Percentiles rank a stretch among this genome's conserved stretches.
Conservation (phyloP, 768 basidiomycete species). For the Russula emetica region DNA sequence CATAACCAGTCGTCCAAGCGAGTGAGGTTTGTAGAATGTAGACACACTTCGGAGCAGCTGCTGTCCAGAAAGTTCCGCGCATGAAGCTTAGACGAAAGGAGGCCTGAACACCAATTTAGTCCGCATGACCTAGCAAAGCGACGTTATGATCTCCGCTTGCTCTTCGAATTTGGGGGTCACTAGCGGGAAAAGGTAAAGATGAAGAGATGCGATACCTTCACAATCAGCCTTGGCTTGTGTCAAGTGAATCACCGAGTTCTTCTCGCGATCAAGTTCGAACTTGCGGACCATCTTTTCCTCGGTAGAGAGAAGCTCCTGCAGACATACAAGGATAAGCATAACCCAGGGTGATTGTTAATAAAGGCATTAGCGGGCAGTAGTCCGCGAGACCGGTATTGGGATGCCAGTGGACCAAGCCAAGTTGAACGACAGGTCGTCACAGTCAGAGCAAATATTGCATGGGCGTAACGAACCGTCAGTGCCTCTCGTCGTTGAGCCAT, state of each 20-base stretch:
- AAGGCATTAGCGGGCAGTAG: not conserved
- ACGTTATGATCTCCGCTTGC: conserved; percentile 8
- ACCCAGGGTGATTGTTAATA: not conserved
- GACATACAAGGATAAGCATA: not conserved
- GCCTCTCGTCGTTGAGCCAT: conserved; percentile 8
- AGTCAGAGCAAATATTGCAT: not conserved
- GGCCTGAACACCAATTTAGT: not conserved
- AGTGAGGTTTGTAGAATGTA: not conserved
- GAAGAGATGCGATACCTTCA: conserved; percentile 15
- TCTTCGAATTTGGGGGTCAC: conserved; percentile 13
- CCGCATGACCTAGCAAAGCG: not conserved
- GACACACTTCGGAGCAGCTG: not conserved
- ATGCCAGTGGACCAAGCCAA: not conserved
- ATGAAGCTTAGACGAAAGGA: not conserved
- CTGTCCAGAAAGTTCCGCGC: not conserved
- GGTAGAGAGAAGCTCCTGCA: conserved; percentile 7
- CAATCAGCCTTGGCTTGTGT: conserved; percentile 15
- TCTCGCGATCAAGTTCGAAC: conserved; percentile 16
- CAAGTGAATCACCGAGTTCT: conserved; percentile 6
- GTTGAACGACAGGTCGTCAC: not conserved
- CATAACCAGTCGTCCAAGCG: not conserved
- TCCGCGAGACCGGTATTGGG: not conserved
- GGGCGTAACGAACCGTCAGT: conserved; percentile 9
- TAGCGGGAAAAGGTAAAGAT: not conserved
- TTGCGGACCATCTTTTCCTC: conserved; percentile 11